Evolutionary conservation across 2,329 filamentous ascomycete species (phyloP).

Genomic region (Penicillium sumatraense): DNA sequence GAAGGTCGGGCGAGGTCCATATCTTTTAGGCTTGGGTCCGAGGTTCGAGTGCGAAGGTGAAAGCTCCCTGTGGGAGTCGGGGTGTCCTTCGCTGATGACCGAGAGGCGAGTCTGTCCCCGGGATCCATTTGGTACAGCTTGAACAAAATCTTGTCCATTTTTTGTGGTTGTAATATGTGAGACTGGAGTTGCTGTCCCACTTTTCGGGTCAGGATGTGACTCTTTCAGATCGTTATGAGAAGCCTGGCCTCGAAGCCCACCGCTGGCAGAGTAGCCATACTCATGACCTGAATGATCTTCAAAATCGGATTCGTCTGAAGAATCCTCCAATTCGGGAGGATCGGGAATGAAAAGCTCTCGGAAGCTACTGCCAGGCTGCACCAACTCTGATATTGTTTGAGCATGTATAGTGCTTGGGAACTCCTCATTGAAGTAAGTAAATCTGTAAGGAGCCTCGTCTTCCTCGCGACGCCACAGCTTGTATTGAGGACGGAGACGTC

Average conservation of each 20-base stretch:
- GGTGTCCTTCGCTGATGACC: constrained; percentile 38
- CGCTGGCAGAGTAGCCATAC: constrained; percentile 4
- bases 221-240: constrained; percentile 11
- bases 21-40: constrained; percentile 51
- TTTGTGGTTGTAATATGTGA: neutral
- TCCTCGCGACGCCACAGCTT: constrained; percentile 83
- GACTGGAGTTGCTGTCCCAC: neutral
- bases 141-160: constrained; percentile 18
- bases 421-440: constrained; percentile 98
- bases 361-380: constrained; percentile 84
- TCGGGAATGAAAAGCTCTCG: constrained; percentile 89
- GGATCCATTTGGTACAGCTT: constrained; percentile 13
- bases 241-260: constrained; percentile 13
- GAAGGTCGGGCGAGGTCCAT: constrained; percentile 88
- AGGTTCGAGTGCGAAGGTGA: constrained; percentile 28
- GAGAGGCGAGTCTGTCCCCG: constrained; percentile 37
- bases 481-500: constrained; percentile 79
- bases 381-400: constrained; percentile 89
- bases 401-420: constrained; percentile 96
- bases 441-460: constrained; percentile 89
- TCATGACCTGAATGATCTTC: constrained; percentile 33
- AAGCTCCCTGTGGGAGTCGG: constrained; percentile 34
- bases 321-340: constrained; percentile 73
- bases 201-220: constrained; percentile 4
- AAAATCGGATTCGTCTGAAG: constrained; percentile 67